Base-by-base conservation (phyloP, 2,329 filamentous ascomycete species). In the Fonsecaea nubica region DNA sequence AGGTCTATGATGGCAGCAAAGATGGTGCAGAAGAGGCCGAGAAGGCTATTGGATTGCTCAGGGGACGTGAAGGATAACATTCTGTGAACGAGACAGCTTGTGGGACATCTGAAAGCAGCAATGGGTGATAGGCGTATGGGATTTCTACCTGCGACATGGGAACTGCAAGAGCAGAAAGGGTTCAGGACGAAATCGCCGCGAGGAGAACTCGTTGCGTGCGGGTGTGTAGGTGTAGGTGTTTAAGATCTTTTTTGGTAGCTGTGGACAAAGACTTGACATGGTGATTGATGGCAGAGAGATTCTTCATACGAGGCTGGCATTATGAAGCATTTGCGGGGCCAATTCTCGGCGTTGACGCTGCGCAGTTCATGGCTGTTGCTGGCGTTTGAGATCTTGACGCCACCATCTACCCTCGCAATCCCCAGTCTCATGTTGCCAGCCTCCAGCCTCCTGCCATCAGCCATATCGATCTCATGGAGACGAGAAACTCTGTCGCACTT, bases 11-110 rank as follows among this genome's bases (percentile, higher is more conserved):
- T 36, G 52, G 59, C 4, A 59, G 64, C 15, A 69, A 56, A 30
- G 69, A 63, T 13, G 69, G 69, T 56, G 62, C 64, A 33, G 57
- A 15, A 9, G 56, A 69, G n/a, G 42, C 63, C n/a, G 69, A 67
- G 4, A 55, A 50, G 21, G 56, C 53, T 3, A 52, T 71, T 9
- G 56, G 25, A 48, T 68, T 54, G 50, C 25, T 70, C 25, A n/a
- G 35, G 15, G 15, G 55, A 25, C 9, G 54, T 36, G 4, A 62
- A 62, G 40, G n/a, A 52, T 7, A 35, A 33, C 10, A 53, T 35
- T 35, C 35, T 57, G 38, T 67, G 38, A 61, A 13, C 10, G 8
- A 50, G n/a, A 9, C 4, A 50, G 13, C 18, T 50, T 50, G 45
- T 50, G n/a, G 4, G 42, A 48, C 3, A 8, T 25, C 12, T 50